Conservation (phyloP, 805 yeast genomes). For the Candida stauntonica region DNA sequence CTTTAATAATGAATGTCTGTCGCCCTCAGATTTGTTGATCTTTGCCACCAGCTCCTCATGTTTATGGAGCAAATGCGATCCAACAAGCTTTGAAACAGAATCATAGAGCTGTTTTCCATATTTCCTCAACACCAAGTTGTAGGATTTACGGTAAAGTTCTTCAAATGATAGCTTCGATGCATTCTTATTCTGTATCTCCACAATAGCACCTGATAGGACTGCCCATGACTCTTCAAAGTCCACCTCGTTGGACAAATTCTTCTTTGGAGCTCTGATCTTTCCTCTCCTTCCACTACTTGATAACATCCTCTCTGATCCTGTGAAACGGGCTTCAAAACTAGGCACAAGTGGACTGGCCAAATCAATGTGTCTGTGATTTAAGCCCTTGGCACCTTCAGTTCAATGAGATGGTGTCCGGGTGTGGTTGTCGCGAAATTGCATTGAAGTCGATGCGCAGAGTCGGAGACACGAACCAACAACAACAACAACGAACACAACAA, state of each 20-base stretch:
- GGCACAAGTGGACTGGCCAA: too few species aligned
- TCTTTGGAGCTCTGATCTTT: constrained; percentile 59
- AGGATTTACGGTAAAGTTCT: constrained; percentile 74
- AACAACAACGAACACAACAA: constrained; percentile 1
- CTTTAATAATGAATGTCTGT: constrained; percentile 31
- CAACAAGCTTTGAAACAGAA: constrained; percentile 47
- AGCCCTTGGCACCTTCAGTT: too few species aligned
- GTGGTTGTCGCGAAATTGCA: neutral
- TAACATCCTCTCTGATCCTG: constrained; percentile 6
- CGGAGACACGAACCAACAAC: too few species aligned
- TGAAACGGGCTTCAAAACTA: neutral
- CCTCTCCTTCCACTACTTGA: constrained; percentile 41
- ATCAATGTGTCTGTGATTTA: too few species aligned
- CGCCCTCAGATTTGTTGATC: constrained; percentile 12
- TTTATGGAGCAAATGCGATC: constrained; percentile 38
- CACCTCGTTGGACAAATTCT: constrained; percentile 34
- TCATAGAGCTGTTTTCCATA: constrained; percentile 63
- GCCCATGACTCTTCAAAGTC: constrained; percentile 69
- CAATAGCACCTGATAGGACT: constrained; percentile 60
- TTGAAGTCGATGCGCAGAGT: too few species aligned
- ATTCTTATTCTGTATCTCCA: constrained; percentile 64
- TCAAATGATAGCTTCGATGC: constrained; percentile 78
- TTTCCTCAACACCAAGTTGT: constrained; percentile 67
- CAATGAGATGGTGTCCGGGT: constrained; percentile 3
- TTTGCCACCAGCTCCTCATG: constrained; percentile 17